Base-by-base conservation (phyloP, 176 grass and related monocot species). In the Avena insularis region DNA sequence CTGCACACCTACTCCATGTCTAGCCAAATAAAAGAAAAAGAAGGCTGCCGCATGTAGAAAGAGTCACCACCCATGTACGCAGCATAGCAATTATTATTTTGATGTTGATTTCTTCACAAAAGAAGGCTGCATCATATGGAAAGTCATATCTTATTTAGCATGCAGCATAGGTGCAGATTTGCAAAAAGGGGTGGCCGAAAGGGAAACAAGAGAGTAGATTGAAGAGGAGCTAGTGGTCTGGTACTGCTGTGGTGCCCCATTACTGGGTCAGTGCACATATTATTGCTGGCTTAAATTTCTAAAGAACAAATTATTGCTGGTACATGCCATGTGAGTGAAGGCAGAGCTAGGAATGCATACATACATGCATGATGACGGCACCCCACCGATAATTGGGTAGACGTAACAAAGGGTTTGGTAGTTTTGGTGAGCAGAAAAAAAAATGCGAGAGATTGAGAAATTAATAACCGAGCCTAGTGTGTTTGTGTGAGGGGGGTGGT, bases 231-330 rank as follows among this genome's bases (percentile, higher is more conserved):
- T 60, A 61, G 54, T 72, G 79, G 29, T 1, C 29, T 68, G 8
- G 27, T 54, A 71, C 88, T 29, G 29, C 1, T 29, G 29, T 51
- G 88, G 64, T 76, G 70, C 61, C 63, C 84, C 88, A 78, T 86
- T 69, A 55, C 88, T 31, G 71, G 84, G 66, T 69, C 85, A 84
- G 56, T 72, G 85, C 48, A 45, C 58, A 84, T 87, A 79, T 87
- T 58, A 87, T 67, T 84, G 85, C 68, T 87, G 85, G 75, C 75
- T 29, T 29, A 29, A 29, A 29, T 29, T 1, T 29, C 29, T 29
- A 29, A 29, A 29, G 29, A 29, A 29, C 29, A 23, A 23, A 23
- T 23, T 23, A 23, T 23, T 23, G 23, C 23, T 23, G 23, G 23
- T 23, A 84, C 66, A 80, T 2, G n/a, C 85, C 85, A 91, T 87